Evolutionary conservation across 805 yeast species (phyloP).

Genomic region (Candida railenensis): DNA sequence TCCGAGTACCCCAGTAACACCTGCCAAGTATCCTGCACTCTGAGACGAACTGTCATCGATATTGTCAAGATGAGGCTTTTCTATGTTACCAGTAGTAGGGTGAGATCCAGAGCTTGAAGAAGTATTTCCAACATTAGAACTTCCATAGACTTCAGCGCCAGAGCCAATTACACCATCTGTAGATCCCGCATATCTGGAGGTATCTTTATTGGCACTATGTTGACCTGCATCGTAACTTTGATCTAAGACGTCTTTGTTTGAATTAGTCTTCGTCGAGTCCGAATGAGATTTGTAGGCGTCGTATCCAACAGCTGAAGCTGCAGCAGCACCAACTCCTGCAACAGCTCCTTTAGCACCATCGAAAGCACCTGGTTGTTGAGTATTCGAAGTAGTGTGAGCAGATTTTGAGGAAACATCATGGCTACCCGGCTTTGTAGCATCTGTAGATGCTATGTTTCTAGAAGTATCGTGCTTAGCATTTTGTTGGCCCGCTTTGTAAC

Average conservation of each 20-base stretch:
- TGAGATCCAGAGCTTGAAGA: background rate
- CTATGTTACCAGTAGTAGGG: background rate
- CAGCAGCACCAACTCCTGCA: constrained; percentile 10
- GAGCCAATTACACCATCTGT: background rate
- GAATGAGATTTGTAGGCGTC: constrained; percentile 8
- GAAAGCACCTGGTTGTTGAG: constrained; percentile 10
- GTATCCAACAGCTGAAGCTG: constrained; percentile 11
- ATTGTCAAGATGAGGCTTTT: background rate
- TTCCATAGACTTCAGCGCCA: background rate
- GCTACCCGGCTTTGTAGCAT: constrained; percentile 17
- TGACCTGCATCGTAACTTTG: background rate
- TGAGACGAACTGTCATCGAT: background rate
- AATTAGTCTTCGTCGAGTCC: background rate
- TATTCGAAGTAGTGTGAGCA: background rate
- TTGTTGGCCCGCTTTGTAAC: background rate
- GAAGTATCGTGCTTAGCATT: background rate
- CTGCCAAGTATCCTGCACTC: background rate
- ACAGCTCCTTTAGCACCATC: constrained; percentile 16
- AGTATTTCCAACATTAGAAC: background rate
- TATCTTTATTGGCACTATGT: background rate
- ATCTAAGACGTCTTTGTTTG: background rate
- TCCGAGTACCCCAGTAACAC: constrained; percentile 12
- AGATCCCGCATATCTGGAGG: background rate
- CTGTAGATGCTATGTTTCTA: constrained; percentile 1
- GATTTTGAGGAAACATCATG: constrained; percentile 15